Conservation (phyloP, 805 yeast species). For the Ogataea chonburiensis region DNA sequence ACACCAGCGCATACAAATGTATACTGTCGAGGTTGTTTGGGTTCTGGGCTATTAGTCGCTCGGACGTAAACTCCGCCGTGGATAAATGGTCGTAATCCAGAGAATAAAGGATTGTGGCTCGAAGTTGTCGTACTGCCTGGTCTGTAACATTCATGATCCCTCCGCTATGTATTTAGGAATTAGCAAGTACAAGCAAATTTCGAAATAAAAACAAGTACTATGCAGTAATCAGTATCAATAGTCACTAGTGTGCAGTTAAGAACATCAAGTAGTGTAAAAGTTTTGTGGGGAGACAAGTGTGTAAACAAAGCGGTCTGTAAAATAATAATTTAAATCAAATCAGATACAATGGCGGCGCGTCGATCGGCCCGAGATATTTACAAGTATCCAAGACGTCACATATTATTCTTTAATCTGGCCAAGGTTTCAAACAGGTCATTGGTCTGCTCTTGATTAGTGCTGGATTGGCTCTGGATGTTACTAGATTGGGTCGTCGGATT, state of each 20-base stretch:
- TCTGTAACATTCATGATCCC: slow-evolving; percentile 24
- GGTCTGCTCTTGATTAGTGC: slow-evolving; percentile 30
- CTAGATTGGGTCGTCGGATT: slow-evolving; percentile 14
- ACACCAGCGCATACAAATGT: slow-evolving; percentile 68
- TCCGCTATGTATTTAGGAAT: slow-evolving; percentile 1
- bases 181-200: slow-evolving; percentile 7
- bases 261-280: slow-evolving; percentile 1
- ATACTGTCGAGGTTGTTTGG: slow-evolving; percentile 56
- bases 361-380: slow-evolving; percentile 7
- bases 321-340: slow-evolving; percentile 3
- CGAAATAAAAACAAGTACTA: slow-evolving; percentile 1
- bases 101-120: slow-evolving; percentile 63
- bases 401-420: slow-evolving; percentile 39
- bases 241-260: not conserved
- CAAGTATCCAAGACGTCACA: slow-evolving; percentile 21
- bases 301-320: slow-evolving; percentile 17
- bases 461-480: slow-evolving; percentile 17
- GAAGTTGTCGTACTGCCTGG: slow-evolving; percentile 38
- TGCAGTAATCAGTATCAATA: not conserved
- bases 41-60: slow-evolving; percentile 67
- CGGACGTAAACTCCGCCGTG: slow-evolving; percentile 87
- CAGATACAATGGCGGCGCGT: slow-evolving; percentile 5
- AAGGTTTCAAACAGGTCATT: slow-evolving; percentile 37
- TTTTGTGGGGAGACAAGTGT: not conserved
- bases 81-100: slow-evolving; percentile 65